Evolutionary conservation across 768 basidiomycete species (phyloP).

Genomic region (Lactifluus piperatus): DNA sequence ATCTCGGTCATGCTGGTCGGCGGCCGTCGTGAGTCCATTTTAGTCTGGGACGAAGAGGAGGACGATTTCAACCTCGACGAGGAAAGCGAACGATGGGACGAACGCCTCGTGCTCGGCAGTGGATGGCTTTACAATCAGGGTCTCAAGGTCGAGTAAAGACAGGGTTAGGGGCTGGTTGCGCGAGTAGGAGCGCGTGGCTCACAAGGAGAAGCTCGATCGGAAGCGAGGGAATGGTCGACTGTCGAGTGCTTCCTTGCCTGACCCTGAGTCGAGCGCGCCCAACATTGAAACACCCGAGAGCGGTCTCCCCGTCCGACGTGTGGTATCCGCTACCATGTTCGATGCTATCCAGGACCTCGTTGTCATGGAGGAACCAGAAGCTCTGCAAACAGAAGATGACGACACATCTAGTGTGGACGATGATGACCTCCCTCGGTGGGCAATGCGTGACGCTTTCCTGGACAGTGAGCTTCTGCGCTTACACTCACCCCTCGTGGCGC

Average conservation of each 20-base stretch:
- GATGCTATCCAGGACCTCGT: conserved; percentile 42
- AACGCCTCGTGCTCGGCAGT: conserved; percentile 66
- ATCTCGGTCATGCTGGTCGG: too few species aligned
- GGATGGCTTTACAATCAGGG: conserved; percentile 79
- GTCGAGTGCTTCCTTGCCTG: conserved; percentile 35
- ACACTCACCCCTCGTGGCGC: conserved; percentile 48
- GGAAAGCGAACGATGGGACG: conserved; percentile 62
- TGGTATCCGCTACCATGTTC: conserved; percentile 54
- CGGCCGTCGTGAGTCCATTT: conserved; percentile 55
- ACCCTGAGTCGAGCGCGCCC: conserved; percentile 26
- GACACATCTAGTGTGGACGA: conserved; percentile 43
- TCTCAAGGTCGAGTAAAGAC: conserved; percentile 39
- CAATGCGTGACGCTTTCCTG: conserved; percentile 45
- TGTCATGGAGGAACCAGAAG: conserved; percentile 47
- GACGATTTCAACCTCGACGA: conserved; percentile 38
- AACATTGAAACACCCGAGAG: not conserved
- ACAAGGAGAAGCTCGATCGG: conserved; percentile 34
- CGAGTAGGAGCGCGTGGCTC: conserved; percentile 37
- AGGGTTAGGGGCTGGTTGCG: conserved; percentile 41
- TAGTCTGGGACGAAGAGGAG: conserved; percentile 77
- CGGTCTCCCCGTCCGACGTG: conserved; percentile 32
- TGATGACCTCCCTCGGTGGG: conserved; percentile 73
- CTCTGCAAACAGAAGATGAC: conserved; percentile 37
- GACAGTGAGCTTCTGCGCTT: conserved; percentile 53
- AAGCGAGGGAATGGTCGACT: conserved; percentile 37